Percentiles rank a stretch among this genome's conserved stretches.
phyloP scores from a whole-genome alignment of 805 yeast species.

The Wickerhamiella hasegawae region DNA sequence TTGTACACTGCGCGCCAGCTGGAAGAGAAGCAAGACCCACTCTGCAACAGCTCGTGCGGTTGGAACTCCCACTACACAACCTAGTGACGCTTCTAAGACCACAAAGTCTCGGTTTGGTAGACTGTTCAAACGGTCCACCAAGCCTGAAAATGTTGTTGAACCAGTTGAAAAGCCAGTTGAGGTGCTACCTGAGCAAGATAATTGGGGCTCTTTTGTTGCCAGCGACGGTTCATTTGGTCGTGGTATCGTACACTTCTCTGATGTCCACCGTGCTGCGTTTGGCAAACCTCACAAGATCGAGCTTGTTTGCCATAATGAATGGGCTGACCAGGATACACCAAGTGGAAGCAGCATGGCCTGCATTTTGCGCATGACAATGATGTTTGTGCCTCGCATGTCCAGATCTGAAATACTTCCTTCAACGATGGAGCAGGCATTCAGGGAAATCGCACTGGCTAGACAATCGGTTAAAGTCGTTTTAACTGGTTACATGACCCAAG shows the following conservation, averaged over 20 bases:
- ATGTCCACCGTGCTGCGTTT: conserved; percentile 31
- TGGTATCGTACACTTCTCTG: conserved; percentile 37
- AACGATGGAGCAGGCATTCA: conserved; percentile 33
- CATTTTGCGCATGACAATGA: conserved; percentile 35
- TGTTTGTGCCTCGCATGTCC: conserved; percentile 42
- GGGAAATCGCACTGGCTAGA: conserved; percentile 16
- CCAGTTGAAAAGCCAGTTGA: background rate
- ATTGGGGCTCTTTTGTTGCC: conserved; percentile 43
- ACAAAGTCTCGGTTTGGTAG: too few species aligned
- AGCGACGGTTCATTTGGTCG: conserved; percentile 69
- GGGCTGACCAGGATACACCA: background rate
- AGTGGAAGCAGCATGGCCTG: conserved; percentile 22
- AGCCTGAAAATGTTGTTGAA: too few species aligned
- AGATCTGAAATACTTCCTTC: conserved; percentile 36
- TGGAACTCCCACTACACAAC: too few species aligned
- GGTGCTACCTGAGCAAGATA: too few species aligned
- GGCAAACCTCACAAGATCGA: conserved; percentile 31
- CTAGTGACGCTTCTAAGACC: too few species aligned
- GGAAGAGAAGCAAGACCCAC: too few species aligned
- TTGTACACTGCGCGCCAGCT: conserved; percentile 38
- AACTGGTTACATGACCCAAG: conserved; percentile 70
- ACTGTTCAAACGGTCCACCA: conserved; percentile 4
- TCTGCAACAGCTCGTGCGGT: too few species aligned
- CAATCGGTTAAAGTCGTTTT: conserved; percentile 15
- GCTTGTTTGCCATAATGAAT: conserved; percentile 1